phyloP scores from a whole-genome alignment of 768 basidiomycete species.

The Lactarius sanguifluus region DNA sequence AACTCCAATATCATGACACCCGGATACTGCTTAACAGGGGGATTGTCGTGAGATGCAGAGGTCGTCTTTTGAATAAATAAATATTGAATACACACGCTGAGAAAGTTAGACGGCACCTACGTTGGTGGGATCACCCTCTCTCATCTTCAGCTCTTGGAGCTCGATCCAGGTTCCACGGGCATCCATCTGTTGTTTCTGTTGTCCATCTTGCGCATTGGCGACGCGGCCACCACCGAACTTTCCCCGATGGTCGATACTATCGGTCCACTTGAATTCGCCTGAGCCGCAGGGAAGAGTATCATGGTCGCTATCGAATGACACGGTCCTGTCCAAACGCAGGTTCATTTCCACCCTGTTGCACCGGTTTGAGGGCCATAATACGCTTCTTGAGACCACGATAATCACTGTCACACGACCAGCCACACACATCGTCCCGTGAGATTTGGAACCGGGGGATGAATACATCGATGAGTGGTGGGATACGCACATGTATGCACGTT shows the following conservation, averaged over 20 bases:
- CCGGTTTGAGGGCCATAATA: slow-evolving; percentile 20
- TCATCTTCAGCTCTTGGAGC: neutral
- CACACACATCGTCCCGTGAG: neutral
- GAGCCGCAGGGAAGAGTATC: neutral
- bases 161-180: neutral
- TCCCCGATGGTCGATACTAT: too few species aligned
- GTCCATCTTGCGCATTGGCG: neutral
- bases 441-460: neutral
- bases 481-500: slow-evolving; percentile 30
- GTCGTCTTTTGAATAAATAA: neutral
- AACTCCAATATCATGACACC: neutral
- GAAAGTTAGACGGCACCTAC: neutral
- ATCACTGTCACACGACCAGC: slow-evolving; percentile 24
- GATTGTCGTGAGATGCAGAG: neutral
- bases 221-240: neutral
- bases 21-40: neutral
- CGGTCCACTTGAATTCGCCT: neutral
- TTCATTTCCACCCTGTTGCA: neutral
- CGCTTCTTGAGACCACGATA: slow-evolving; percentile 29
- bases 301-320: slow-evolving; percentile 14
- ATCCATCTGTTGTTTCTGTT: neutral
- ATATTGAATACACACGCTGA: neutral
- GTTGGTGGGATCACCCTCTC: neutral
- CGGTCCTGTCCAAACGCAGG: neutral
- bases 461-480: too few species aligned